Base-by-base conservation (phyloP, 352 stramenopile genomes). In the Phytophthora capsici region DNA sequence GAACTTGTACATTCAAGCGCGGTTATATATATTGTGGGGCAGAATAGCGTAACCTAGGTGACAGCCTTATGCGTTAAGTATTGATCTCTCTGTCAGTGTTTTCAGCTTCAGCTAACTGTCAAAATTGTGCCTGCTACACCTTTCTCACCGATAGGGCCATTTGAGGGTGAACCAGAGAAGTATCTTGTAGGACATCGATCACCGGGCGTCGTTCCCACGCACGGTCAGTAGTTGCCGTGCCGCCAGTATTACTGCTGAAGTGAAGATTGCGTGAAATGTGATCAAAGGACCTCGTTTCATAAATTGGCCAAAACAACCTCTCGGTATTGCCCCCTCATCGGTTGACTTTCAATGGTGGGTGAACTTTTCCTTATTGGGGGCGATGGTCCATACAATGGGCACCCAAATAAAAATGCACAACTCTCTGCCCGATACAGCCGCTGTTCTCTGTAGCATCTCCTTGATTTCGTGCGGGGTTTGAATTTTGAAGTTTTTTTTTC, bases 211-310 rank as follows among this genome's bases (percentile, higher is more conserved):
- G 30, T 10, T 59, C 43, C 56, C 56, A 63, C 3, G 44, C 44
- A 19, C 44, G 22, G 13, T 63, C 45, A 6, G 26, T 50, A 14
- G 34, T 10, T 7, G 40, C 57, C 26, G 22, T 12, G 2, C 20
- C 3, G 34, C 50, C 56, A 12, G 9, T 14, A 48, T 66, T 66
- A 38, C 41, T 56, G 41, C 50, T 66, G 8, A 66, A 49, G 22
- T 66, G 41, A 4, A 66, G 49, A 41, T 60, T 60, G 9, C 58
- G 19, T 4, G 30, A 54, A 12, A 60, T 49, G 22, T 66, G 58
- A 1, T 12, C n/a, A 22, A 66, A 66, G 1, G 48, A 43, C 60
- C 58, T 3, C 58, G 48, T 9, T 30, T 49, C 57, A 66, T 59
- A 20, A 59, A 66, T 6, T 4, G 9, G 7, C 28, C 28, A 23